phyloP scores from a whole-genome alignment of 257 asterid genomes.

The Paulownia fortunei region DNA sequence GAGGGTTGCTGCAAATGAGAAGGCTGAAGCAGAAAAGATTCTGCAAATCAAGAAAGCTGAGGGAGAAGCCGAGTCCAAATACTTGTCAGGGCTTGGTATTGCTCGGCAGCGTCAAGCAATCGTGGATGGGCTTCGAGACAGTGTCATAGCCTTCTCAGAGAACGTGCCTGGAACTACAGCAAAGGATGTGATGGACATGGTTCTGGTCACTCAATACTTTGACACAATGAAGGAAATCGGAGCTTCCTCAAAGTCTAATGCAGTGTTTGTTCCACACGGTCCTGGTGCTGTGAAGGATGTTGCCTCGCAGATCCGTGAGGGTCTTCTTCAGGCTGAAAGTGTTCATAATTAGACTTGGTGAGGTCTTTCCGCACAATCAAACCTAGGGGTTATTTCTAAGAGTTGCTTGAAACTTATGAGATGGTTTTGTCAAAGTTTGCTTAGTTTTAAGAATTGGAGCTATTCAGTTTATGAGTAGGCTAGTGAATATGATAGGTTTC shows the following conservation, averaged over 20 bases:
- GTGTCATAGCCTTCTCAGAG: slow-evolving; percentile 41
- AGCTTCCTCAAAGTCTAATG: slow-evolving; percentile 37
- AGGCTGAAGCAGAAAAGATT: slow-evolving; percentile 50
- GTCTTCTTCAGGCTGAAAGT: slow-evolving; percentile 39
- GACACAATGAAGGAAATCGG: slow-evolving; percentile 53
- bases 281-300: slow-evolving; percentile 44
- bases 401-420: neutral
- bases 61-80: slow-evolving; percentile 49
- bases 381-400: neutral
- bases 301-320: slow-evolving; percentile 47
- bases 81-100: slow-evolving; percentile 41
- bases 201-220: slow-evolving; percentile 45
- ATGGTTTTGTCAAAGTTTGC: neutral
- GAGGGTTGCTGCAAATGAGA: slow-evolving; percentile 45
- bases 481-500: neutral
- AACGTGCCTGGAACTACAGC: slow-evolving; percentile 46
- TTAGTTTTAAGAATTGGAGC: neutral
- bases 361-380: neutral
- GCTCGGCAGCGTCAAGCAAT: slow-evolving; percentile 52
- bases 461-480: neutral
- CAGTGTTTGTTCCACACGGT: slow-evolving; percentile 44
- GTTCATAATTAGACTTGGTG: neutral
- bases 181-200: slow-evolving; percentile 55
- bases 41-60: slow-evolving; percentile 50
- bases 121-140: slow-evolving; percentile 44